Evolutionary conservation across 148 eudicot genomes (phyloP).

Genomic region (Camellia sinensis): DNA sequence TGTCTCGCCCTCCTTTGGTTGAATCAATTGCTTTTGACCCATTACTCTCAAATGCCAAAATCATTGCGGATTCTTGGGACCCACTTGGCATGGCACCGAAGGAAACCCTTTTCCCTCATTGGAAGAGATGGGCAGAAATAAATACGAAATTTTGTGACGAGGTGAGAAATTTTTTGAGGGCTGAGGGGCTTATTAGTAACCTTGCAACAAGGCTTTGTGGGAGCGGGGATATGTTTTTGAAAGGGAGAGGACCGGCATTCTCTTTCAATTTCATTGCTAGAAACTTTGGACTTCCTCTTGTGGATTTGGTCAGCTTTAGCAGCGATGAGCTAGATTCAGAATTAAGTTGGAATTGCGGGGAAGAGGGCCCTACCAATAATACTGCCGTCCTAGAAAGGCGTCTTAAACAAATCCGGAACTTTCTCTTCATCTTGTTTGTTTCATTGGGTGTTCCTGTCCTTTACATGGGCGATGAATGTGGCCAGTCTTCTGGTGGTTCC

Average conservation of each 20-base stretch:
- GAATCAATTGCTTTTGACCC: slow-evolving; percentile 95
- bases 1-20: slow-evolving; percentile 85
- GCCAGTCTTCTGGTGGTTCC: slow-evolving; percentile 80
- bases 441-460: slow-evolving; percentile 89
- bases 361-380: slow-evolving; percentile 81
- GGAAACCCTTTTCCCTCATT: slow-evolving; percentile 68
- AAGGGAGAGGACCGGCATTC: slow-evolving; percentile 82
- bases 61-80: slow-evolving; percentile 85
- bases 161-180: slow-evolving; percentile 73
- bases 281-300: slow-evolving; percentile 72
- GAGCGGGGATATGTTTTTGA: slow-evolving; percentile 71
- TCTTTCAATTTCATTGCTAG: slow-evolving; percentile 74
- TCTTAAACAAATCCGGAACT: slow-evolving; percentile 86
- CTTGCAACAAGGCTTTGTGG: slow-evolving; percentile 97
- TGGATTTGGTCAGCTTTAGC: slow-evolving; percentile 92
- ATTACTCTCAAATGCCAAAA: slow-evolving; percentile 68
- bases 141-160: slow-evolving; percentile 59
- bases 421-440: slow-evolving; percentile 66
- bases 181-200: slow-evolving; percentile 61
- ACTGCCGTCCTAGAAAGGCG: slow-evolving; percentile 62
- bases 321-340: slow-evolving; percentile 44
- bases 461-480: slow-evolving; percentile 98
- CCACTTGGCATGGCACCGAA: slow-evolving; percentile 41
- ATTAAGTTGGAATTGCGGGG: slow-evolving; percentile 95
- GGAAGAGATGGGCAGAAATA: slow-evolving; percentile 97